These are phyloP conservation scores for Myxozyma geophila DNA, from an alignment of 805 yeast genomes.

Conservation along the genomic window DNA sequence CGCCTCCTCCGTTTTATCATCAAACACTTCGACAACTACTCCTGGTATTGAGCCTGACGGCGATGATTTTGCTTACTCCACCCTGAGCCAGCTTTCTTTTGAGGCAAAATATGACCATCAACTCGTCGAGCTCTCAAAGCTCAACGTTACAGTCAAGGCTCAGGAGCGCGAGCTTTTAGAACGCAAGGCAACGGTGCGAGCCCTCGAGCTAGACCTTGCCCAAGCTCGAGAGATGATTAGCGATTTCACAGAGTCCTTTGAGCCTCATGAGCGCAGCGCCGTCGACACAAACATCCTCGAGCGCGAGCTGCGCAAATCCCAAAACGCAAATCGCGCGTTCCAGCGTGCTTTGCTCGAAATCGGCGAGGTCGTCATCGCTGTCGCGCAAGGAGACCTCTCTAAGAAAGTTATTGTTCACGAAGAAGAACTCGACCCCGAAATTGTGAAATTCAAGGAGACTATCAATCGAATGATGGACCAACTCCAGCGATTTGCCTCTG, in stretches of 20 bases:
- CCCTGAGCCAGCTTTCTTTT: neutral
- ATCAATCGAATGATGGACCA: constrained; percentile 91
- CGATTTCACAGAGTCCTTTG: constrained; percentile 32
- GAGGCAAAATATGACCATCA: constrained; percentile 23
- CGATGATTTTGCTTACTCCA: neutral
- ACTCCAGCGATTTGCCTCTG: constrained; percentile 76
- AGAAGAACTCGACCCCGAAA: constrained; percentile 77
- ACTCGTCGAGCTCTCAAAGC: constrained; percentile 26
- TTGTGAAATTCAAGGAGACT: constrained; percentile 75
- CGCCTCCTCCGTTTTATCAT: constrained; percentile 1
- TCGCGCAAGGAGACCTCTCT: constrained; percentile 85
- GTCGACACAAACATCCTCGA: constrained; percentile 28
- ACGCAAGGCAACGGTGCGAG: constrained; percentile 26
- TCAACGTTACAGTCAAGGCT: constrained; percentile 29
- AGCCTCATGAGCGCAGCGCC: constrained; percentile 29
- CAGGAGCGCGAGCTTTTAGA: constrained; percentile 31
- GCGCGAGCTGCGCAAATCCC: constrained; percentile 48
- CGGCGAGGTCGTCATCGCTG: constrained; percentile 85
- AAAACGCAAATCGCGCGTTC: constrained; percentile 68
- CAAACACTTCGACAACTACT: constrained; percentile 7
- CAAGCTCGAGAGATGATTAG: constrained; percentile 33
- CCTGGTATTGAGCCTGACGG: constrained; percentile 11
- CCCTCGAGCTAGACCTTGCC: constrained; percentile 34
- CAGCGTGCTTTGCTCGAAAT: constrained; percentile 67
- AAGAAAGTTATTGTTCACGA: constrained; percentile 77